Evolutionary conservation across 345 rosid species (phyloP).

Genomic region (Triadica sebifera): DNA sequence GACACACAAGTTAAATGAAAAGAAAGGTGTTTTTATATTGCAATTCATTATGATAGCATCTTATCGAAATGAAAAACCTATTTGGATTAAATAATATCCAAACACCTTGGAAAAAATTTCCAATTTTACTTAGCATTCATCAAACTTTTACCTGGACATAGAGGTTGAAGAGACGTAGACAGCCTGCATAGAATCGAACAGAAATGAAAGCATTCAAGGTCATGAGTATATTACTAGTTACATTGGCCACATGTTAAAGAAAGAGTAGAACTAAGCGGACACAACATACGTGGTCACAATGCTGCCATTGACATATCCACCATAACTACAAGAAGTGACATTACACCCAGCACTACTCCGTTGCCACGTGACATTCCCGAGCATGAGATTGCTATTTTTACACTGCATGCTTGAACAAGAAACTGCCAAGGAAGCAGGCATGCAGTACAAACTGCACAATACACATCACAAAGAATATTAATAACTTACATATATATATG

Average conservation of each 20-base stretch:
- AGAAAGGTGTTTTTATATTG: background rate
- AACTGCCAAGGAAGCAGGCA: conserved; percentile 80
- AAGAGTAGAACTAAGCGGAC: conserved; percentile 4
- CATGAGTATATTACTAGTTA: background rate
- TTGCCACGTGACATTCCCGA: conserved; percentile 67
- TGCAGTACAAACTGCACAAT: conserved; percentile 73
- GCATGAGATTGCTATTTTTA: conserved; percentile 74
- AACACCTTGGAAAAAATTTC: background rate
- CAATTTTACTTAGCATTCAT: background rate
- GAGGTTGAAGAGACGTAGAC: conserved; percentile 79
- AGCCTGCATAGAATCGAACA: conserved; percentile 46
- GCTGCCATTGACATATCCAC: conserved; percentile 74
- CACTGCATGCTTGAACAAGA: conserved; percentile 98
- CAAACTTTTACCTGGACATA: conserved; percentile 70
- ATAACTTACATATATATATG: conserved; percentile 9
- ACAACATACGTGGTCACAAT: conserved; percentile 63
- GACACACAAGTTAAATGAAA: background rate
- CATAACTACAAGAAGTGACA: conserved; percentile 73
- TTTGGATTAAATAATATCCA: background rate
- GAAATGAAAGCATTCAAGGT: conserved; percentile 2
- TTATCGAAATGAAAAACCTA: background rate
- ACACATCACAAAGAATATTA: conserved; percentile 11
- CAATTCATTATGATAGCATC: background rate
- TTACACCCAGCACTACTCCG: conserved; percentile 89
- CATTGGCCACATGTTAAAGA: background rate